These are phyloP conservation scores for Syncephalastrum monosporum DNA, from an alignment of 371 early-diverging fungal species.

Conservation along the genomic window DNA sequence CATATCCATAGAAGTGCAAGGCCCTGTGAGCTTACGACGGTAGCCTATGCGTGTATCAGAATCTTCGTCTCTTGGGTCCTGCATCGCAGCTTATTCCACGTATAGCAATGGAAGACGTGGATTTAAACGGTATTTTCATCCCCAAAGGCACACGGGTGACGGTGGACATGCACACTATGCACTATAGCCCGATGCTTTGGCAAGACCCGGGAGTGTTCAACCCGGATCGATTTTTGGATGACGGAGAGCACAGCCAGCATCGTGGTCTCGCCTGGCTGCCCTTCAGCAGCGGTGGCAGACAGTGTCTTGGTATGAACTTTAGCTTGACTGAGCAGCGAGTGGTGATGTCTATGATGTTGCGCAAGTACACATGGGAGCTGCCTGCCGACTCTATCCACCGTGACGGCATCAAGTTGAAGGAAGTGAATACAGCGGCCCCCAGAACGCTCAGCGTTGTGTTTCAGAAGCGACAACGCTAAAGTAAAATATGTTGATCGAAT, in stretches of 20 bases:
- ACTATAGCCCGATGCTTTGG: conserved; percentile 15
- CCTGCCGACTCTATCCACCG: conserved; percentile 23
- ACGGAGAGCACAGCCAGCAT: neutral
- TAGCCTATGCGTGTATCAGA: too few relatives aligned
- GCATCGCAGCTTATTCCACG: conserved; percentile 1
- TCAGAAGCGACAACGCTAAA: too few relatives aligned
- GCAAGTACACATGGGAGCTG: conserved; percentile 18
- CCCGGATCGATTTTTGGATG: conserved; percentile 24
- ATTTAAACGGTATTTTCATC: conserved; percentile 6
- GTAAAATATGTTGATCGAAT: too few relatives aligned
- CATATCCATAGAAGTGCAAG: too few relatives aligned
- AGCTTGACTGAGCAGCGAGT: conserved; percentile 25
- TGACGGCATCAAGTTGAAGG: conserved; percentile 14
- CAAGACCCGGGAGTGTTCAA: conserved; percentile 24
- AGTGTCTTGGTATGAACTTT: conserved; percentile 43
- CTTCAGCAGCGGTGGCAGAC: conserved; percentile 34
- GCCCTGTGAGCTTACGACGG: too few relatives aligned
- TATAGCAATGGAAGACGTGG: conserved; percentile 4
- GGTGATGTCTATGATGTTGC: conserved; percentile 21
- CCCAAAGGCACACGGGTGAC: conserved; percentile 10
- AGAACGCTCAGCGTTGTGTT: too few relatives aligned
- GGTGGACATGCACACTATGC: conserved; percentile 4
- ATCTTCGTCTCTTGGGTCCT: conserved; percentile 2
- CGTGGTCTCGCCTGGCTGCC: conserved; percentile 24
- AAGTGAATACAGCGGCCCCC: conserved; percentile 4